These are phyloP conservation scores for Rutstroemia sp. DNA, from an alignment of 2,329 filamentous ascomycete genomes.

Conservation along the genomic window DNA sequence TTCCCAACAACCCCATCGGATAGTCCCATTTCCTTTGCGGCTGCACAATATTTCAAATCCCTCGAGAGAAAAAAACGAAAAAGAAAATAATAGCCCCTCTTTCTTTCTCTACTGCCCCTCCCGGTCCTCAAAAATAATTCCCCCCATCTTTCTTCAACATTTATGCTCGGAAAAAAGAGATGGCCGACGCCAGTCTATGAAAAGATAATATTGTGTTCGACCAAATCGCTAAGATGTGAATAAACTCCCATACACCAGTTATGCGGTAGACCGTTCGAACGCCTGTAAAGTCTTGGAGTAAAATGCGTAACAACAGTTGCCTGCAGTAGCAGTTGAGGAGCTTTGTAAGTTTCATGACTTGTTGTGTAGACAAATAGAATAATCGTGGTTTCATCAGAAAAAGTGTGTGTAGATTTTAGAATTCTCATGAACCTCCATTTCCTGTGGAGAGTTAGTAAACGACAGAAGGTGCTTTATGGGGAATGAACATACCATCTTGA, in stretches of 20 bases:
- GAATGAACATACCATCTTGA: constrained; percentile 79
- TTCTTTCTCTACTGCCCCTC: constrained; percentile 3
- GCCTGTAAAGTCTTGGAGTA: constrained; percentile 23
- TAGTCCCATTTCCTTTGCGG: constrained; percentile 14
- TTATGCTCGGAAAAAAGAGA: constrained; percentile 22
- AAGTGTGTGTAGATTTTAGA: constrained; percentile 99
- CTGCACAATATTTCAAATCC: constrained; percentile 23
- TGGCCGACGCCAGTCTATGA: constrained; percentile 28
- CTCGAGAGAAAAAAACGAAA: background rate
- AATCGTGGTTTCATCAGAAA: constrained; percentile 62
- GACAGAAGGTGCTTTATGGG: background rate
- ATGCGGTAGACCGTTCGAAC: constrained; percentile 27
- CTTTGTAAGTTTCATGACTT: constrained; percentile 8
- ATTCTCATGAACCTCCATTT: constrained; percentile 99
- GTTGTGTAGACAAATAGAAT: constrained; percentile 13
- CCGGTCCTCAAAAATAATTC: constrained; percentile 10
- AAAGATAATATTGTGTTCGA: constrained; percentile 23
- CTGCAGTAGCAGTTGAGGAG: constrained; percentile 17
- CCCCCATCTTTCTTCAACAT: constrained; percentile 12
- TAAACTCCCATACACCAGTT: constrained; percentile 29
- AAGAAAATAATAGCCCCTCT: no score
- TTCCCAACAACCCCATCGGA: constrained; percentile 10
- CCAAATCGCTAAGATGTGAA: constrained; percentile 31
- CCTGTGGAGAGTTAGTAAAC: constrained; percentile 51
- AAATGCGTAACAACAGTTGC: constrained; percentile 23